Evolutionary conservation across 306 rosid genomes (phyloP), one percentile per base, ranked within the genome.

Genomic region (Inga laurina): DNA sequence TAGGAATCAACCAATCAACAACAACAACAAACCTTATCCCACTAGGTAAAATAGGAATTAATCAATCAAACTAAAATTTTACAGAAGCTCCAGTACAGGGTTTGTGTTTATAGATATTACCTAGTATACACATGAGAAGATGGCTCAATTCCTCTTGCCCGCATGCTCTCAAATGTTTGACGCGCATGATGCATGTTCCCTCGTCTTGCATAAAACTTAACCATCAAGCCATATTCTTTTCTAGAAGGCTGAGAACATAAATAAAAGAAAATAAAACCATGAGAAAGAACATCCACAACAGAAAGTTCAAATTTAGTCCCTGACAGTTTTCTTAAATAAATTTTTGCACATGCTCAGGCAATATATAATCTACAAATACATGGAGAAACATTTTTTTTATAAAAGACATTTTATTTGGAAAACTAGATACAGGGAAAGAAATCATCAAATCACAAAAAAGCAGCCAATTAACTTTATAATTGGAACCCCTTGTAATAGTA

Each of bases 131-230:
- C 97, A 84, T 96, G 97, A 11, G 98, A 89, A 21, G 91, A 85
- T 59, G 99, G 98, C 86, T 96, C 99, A 52, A 93, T 96, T 84
- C 98, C 97, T 85, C 98, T 92, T 5, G 94, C 99, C 18, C 98
- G 91, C 99, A 96, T 96, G 84, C 94, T 89, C 89, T 93, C 99
- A 88, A 96, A 96, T 32, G 92, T 89, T 87, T 91, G 93, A 24
- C 99, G 98, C 54, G 99, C 99, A 79, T 83, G 94, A 82, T 96
- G 92, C 97, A 91, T 91, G 84, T 96, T 98, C 80, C 99, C 99
- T 82, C 98, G 89, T 74, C 99, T 90, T 30, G 97, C 98, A 84
- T 96, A 93, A 86, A 90, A 92, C 86, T 89, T 96, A 82, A 96
- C 90, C 98, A 96, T 90, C 90, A 96, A 85, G 22, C 99, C 94